Evolutionary conservation across 257 asterid genomes (phyloP).

Genomic region (Lantana camara): DNA sequence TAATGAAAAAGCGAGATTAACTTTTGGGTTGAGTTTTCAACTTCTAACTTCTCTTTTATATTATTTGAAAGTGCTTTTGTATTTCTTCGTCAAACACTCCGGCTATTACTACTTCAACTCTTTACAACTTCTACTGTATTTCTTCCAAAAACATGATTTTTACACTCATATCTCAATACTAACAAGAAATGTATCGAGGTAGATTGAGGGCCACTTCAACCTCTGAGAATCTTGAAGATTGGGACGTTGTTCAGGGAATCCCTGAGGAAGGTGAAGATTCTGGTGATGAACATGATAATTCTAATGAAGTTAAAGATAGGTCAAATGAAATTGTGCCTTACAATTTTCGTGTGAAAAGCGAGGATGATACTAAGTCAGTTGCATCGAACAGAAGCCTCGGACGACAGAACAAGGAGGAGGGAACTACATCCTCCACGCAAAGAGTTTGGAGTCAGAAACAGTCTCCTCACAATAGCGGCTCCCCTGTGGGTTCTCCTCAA

Average conservation of each 20-base stretch:
- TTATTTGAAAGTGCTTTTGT: no score
- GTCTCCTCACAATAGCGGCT: slow-evolving; percentile 49
- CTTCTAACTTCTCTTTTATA: no score
- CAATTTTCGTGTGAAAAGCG: slow-evolving; percentile 25
- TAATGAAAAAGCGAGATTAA: no score
- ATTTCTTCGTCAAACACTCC: no score
- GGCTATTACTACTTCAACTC: no score
- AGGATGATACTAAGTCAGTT: slow-evolving; percentile 33
- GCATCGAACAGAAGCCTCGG: slow-evolving; percentile 35
- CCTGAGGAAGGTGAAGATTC: slow-evolving; percentile 50
- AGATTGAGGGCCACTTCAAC: slow-evolving; percentile 42
- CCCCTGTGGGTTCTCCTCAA: slow-evolving; percentile 51
- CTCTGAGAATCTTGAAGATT: slow-evolving; percentile 43
- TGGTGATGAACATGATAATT: slow-evolving; percentile 29
- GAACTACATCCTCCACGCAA: slow-evolving; percentile 33
- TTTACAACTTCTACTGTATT: no score
- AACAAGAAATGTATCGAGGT: slow-evolving; percentile 16
- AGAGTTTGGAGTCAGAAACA: slow-evolving; percentile 33
- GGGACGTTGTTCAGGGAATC: slow-evolving; percentile 54
- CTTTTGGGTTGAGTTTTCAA: no score
- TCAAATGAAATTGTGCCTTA: slow-evolving; percentile 27
- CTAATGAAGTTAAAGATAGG: slow-evolving; percentile 26
- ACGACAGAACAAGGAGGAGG: slow-evolving; percentile 30
- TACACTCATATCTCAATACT: no score
- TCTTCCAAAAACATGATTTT: no score